A percentile compares a stretch with the other conserved stretches of the same genome.
Conservation (phyloP, 202 grass and related monocot species). For the Bolboschoenoplectus hybrid region DNA sequence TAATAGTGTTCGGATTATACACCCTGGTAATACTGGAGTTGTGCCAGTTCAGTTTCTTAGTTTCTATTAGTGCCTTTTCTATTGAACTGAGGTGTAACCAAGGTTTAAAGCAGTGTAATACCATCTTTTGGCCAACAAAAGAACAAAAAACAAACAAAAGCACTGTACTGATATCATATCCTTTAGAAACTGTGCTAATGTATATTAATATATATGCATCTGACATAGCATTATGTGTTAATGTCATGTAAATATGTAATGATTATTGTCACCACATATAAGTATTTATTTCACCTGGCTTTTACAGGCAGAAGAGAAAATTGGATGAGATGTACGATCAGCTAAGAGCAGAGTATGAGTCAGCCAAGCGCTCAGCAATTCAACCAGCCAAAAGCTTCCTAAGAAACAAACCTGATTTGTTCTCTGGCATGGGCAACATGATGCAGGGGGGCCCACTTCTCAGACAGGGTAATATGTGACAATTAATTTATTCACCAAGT, state of each 20-base stretch:
- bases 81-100: constrained; percentile 2
- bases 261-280: neutral
- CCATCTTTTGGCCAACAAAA: constrained; percentile 1
- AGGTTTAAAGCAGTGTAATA: neutral
- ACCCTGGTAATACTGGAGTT: neutral
- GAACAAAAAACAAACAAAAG: constrained; percentile 21
- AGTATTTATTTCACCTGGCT: neutral
- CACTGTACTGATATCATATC: neutral
- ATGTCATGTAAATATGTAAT: constrained; percentile 17
- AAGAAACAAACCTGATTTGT: constrained; percentile 65
- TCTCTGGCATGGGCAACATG: constrained; percentile 63
- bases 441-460: constrained; percentile 51
- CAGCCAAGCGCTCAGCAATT: constrained; percentile 64
- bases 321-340: constrained; percentile 95
- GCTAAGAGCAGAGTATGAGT: constrained; percentile 78
- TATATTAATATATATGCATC: constrained; percentile 1
- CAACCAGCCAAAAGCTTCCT: constrained; percentile 73
- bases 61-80: constrained; percentile 11
- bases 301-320: constrained; percentile 83
- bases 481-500: constrained; percentile 22
- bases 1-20: neutral
- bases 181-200: neutral
- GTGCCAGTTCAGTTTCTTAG: constrained; percentile 13
- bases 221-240: neutral
- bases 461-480: constrained; percentile 61